phyloP scores from a whole-genome alignment of 371 early-diverging fungal genomes.

The Coemansia sp. region DNA sequence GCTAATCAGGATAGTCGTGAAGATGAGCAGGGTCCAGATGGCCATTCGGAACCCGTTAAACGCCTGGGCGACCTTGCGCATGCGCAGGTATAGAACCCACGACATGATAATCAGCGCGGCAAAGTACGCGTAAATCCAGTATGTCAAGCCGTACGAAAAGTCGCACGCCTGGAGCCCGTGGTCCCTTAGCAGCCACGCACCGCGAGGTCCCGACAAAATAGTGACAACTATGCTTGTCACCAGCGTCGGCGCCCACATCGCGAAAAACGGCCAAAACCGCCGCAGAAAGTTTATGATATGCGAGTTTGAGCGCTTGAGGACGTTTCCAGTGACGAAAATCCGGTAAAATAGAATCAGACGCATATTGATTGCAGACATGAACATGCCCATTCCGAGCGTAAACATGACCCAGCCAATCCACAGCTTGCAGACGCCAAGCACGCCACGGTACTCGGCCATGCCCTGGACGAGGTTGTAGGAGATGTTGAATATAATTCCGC shows the following conservation, averaged over 20 bases:
- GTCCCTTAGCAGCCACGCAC: conserved; percentile 34
- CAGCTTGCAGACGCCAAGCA: conserved; percentile 25
- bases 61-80: conserved; percentile 34
- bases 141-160: conserved; percentile 31
- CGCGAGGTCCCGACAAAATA: conserved; percentile 15
- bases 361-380: conserved; percentile 28
- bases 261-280: conserved; percentile 40
- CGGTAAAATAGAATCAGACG: conserved; percentile 36
- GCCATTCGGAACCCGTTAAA: conserved; percentile 41
- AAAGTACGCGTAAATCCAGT: conserved; percentile 37
- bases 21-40: conserved; percentile 32
- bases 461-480: conserved; percentile 35
- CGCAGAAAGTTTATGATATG: conserved; percentile 19
- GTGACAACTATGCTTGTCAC: conserved; percentile 24
- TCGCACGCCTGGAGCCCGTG: conserved; percentile 36
- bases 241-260: conserved; percentile 26
- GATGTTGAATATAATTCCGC: conserved; percentile 31
- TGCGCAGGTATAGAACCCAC: conserved; percentile 33
- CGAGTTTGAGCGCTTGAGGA: conserved; percentile 8
- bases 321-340: conserved; percentile 33
- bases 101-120: conserved; percentile 35
- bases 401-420: conserved; percentile 34
- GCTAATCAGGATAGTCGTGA: conserved; percentile 20
- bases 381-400: conserved; percentile 25
- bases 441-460: conserved; percentile 34